These are phyloP conservation scores for Xerocomellus amylosporus DNA, from an alignment of 768 basidiomycete genomes.

Conservation along the genomic window DNA sequence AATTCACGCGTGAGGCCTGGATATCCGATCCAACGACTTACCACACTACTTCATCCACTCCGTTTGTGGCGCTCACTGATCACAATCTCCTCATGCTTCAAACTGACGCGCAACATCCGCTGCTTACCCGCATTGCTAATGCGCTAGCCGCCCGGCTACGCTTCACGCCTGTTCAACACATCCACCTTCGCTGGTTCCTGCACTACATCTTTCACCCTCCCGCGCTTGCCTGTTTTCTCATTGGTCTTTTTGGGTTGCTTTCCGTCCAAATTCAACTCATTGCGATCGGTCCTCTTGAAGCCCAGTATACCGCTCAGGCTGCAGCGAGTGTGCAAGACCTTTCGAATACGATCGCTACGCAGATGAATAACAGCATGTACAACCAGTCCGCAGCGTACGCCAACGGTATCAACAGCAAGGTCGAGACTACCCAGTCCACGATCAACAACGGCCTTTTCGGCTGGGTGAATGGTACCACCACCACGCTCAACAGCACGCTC, in stretches of 20 bases:
- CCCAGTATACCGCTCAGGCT: constrained; percentile 63
- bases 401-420: constrained; percentile 65
- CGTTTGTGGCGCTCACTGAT: constrained; percentile 60
- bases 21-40: constrained; percentile 62
- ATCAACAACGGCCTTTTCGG: constrained; percentile 90
- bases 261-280: constrained; percentile 84
- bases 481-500: constrained; percentile 82
- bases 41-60: constrained; percentile 39
- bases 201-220: constrained; percentile 91
- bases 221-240: constrained; percentile 85
- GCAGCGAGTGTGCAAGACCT: constrained; percentile 61
- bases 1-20: constrained; percentile 76
- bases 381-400: constrained; percentile 80
- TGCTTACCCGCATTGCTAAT: constrained; percentile 65
- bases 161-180: constrained; percentile 60
- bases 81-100: constrained; percentile 79
- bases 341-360: constrained; percentile 64
- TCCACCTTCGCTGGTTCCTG: constrained; percentile 81
- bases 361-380: constrained; percentile 81
- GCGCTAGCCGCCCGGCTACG: constrained; percentile 47
- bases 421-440: constrained; percentile 65
- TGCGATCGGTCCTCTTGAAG: constrained; percentile 70
- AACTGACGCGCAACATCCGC: constrained; percentile 65
- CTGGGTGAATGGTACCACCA: constrained; percentile 92
- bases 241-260: constrained; percentile 88